Evolutionary conservation across 2,329 filamentous ascomycete genomes (phyloP).

Genomic region (Chalara sp.): DNA sequence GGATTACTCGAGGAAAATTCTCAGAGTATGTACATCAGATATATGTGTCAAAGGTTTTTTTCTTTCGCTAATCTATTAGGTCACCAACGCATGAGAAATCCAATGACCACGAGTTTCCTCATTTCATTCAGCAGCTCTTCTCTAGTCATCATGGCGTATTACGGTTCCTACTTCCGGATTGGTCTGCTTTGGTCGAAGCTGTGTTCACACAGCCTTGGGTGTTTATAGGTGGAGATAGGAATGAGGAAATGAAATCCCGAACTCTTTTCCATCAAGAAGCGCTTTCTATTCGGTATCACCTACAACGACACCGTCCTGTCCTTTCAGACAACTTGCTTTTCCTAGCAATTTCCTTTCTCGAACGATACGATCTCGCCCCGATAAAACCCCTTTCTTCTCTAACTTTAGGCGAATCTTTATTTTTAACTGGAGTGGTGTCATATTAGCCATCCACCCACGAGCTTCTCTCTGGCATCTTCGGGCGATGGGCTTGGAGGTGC

Average conservation of each 20-base stretch:
- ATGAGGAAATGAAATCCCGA: constrained; percentile 20
- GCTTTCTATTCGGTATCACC: constrained; percentile 14
- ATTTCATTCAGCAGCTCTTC: constrained; percentile 20
- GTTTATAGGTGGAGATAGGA: constrained; percentile 24
- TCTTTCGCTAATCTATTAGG: constrained; percentile 31
- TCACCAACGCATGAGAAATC: constrained; percentile 50
- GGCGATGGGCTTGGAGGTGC: too few relatives aligned
- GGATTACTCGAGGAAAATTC: constrained; percentile 91
- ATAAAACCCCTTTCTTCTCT: too few relatives aligned
- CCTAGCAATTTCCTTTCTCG: too few relatives aligned
- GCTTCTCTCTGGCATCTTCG: too few relatives aligned
- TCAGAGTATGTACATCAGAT: constrained; percentile 61
- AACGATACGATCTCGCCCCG: too few relatives aligned
- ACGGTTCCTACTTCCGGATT: constrained; percentile 18
- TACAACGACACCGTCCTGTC: constrained; percentile 25
- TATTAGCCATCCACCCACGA: too few relatives aligned
- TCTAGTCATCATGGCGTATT: constrained; percentile 23
- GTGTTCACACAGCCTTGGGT: constrained; percentile 20
- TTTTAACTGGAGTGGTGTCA: too few relatives aligned
- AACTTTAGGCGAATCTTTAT: too few relatives aligned
- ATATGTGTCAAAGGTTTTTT: neutral
- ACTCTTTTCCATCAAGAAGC: constrained; percentile 14
- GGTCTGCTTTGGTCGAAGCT: constrained; percentile 20
- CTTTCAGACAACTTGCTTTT: constrained; percentile 14
- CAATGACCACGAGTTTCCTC: constrained; percentile 33